These are phyloP conservation scores for Ophiostoma pallidulum DNA, from an alignment of 2,329 filamentous ascomycete genomes.

Conservation along the genomic window DNA sequence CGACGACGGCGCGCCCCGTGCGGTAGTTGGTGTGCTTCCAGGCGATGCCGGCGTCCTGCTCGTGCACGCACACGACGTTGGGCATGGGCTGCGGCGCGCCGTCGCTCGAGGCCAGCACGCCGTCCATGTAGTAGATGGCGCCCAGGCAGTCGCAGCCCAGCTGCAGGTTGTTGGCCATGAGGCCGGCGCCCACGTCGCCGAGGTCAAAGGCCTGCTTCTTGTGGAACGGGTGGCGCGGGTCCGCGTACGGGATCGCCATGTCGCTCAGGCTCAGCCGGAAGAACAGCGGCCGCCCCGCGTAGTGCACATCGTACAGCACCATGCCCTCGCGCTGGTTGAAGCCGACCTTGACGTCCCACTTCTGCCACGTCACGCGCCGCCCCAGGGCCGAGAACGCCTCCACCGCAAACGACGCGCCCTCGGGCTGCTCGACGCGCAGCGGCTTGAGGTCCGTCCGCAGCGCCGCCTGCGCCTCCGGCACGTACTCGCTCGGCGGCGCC, in stretches of 20 bases:
- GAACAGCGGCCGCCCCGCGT: conserved; percentile 55
- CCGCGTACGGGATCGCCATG: conserved; percentile 57
- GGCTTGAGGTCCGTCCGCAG: conserved; percentile 44
- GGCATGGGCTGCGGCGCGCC: conserved; percentile 40
- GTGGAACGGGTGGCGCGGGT: conserved; percentile 56
- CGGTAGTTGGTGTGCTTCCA: conserved; percentile 66
- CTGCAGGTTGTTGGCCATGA: conserved; percentile 57
- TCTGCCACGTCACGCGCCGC: conserved; percentile 48
- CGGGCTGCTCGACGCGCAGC: conserved; percentile 27
- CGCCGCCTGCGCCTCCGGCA: conserved; percentile 27
- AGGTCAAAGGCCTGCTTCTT: conserved; percentile 67
- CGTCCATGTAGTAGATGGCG: conserved; percentile 53
- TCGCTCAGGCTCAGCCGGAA: conserved; percentile 60
- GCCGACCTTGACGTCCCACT: conserved; percentile 60
- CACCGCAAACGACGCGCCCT: conserved; percentile 35
- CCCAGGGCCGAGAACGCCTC: conserved; percentile 24
- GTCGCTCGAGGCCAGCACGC: conserved; percentile 40
- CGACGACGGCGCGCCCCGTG: conserved; percentile 52
- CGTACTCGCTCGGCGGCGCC: conserved; percentile 28
- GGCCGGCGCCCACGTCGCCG: conserved; percentile 58
- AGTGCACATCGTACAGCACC: conserved; percentile 60
- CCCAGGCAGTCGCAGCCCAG: conserved; percentile 64
- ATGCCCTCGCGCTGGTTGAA: conserved; percentile 64
- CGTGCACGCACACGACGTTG: conserved; percentile 57
- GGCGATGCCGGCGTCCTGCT: conserved; percentile 60